phyloP scores from a whole-genome alignment of 257 asterid genomes.

The Rauvolfia tetraphylla region DNA sequence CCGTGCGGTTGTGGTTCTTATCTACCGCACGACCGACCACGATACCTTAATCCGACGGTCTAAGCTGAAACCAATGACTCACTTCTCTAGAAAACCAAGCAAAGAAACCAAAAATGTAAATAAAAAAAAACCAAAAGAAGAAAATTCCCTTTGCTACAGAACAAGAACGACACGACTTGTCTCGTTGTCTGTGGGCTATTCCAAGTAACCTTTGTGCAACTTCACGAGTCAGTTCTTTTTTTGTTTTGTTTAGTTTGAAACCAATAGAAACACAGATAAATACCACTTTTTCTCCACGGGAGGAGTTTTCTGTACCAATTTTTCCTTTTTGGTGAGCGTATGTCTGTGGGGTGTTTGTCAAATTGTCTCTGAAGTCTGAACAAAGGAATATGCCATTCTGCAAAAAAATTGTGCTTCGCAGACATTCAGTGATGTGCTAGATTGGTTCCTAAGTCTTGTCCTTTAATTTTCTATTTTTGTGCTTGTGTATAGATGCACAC shows the following conservation, averaged over 20 bases:
- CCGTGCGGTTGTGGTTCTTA: background rate
- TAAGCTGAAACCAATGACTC: background rate
- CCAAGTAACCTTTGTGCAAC: background rate
- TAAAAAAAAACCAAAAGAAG: too few relatives aligned
- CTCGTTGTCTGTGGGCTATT: too few relatives aligned
- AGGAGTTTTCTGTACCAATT: too few relatives aligned
- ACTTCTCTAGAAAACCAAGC: background rate
- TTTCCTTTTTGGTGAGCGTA: slow-evolving; percentile 2
- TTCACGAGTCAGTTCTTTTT: background rate
- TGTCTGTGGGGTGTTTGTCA: background rate
- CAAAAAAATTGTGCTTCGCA: slow-evolving; percentile 28
- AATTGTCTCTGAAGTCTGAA: slow-evolving; percentile 13
- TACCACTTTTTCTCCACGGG: too few relatives aligned
- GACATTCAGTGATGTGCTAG: slow-evolving; percentile 16
- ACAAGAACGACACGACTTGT: background rate
- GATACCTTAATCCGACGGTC: slow-evolving; percentile 5
- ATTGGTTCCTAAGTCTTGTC: slow-evolving; percentile 10
- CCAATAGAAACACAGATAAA: background rate
- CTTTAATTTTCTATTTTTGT: background rate
- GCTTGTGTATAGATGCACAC: slow-evolving; percentile 8
- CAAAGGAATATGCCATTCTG: slow-evolving; percentile 37
- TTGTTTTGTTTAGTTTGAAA: background rate
- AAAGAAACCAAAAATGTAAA: background rate
- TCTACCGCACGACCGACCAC: background rate
- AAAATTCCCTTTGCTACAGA: background rate